phyloP scores from a whole-genome alignment of 2,329 filamentous ascomycete genomes.

The Aspergillus sojae region DNA sequence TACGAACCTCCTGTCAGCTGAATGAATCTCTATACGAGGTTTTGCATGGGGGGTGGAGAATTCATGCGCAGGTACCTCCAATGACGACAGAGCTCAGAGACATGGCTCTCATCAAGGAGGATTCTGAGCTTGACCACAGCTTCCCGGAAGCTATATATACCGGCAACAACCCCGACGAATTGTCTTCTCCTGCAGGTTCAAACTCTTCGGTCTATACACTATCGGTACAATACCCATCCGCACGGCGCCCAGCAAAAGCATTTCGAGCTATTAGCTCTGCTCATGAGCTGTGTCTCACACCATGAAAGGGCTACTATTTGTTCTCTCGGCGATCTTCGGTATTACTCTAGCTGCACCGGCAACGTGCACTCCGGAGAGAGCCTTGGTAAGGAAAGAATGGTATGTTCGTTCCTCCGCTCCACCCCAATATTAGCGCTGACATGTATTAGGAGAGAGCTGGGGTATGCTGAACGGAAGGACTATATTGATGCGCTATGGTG shows the following conservation, averaged over 20 bases:
- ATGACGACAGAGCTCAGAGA: background rate
- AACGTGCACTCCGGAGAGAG: background rate
- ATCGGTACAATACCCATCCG: background rate
- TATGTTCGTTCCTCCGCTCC: too few relatives aligned
- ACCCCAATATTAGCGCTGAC: background rate
- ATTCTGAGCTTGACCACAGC: background rate
- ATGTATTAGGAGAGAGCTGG: background rate
- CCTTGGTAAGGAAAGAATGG: background rate
- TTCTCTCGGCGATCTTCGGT: background rate
- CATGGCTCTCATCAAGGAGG: background rate
- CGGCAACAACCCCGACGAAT: background rate
- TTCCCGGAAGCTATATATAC: background rate
- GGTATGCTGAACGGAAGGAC: background rate
- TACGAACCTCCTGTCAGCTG: background rate
- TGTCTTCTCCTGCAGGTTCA: background rate
- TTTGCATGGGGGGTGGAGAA: too few relatives aligned
- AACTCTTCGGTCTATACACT: too few relatives aligned
- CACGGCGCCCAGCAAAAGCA: background rate
- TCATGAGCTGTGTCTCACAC: background rate
- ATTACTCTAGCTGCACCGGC: too few relatives aligned
- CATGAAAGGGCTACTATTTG: background rate
- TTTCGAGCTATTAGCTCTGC: background rate
- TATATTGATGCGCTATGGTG: conserved; percentile 17
- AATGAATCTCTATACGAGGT: background rate
- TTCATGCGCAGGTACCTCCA: background rate